Base-by-base conservation (phyloP, 2,329 filamentous ascomycete species). In the Golovinomyces cichoracearum region DNA sequence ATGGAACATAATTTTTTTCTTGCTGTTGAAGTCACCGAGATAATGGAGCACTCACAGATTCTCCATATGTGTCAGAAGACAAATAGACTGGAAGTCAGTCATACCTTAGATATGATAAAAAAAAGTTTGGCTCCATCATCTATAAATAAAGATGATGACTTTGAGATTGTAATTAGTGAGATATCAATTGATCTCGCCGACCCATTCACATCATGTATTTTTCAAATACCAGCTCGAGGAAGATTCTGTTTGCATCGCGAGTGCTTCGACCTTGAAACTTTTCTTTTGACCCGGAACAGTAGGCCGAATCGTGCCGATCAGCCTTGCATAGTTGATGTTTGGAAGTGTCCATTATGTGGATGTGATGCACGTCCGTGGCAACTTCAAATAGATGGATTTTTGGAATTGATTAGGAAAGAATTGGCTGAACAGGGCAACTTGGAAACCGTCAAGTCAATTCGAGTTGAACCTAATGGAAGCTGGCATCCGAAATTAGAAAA, bases 201-300 rank as follows among this genome's bases (percentile, higher is more conserved):
- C 59, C 78, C 80, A 0, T 82, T 81, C 57, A 78, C 67, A 50
- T 66, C 71, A 1, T 64, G 58, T 12, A 69, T 90, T 10, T 85
- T 81, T 59, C 66, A 72, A 4, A 68, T 71, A 0, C 88, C 90
- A 0, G 83, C 78, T 1, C 78, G 86, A 25, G 77, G 83, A 23
- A 65, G 57, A 6, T 56, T 62, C 2, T 98, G 90, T 61, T 66
- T 66, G 22, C 88, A 98, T 59, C 66, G 79, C 31, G 83, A 94
- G 59, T 93, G 85, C 59, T 94, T 95, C 59, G 88, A 95, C 60
- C 73, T 94, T 6, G 72, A 80, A 19, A 86, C 74, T 0, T 95
- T 83, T 66, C 70, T 98, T 7, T 62, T 68, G 13, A 83, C 79
- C 4, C 74, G 83, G 15, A 60, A 56, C 21, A 62, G 60, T 22